phyloP scores from a whole-genome alignment of 106 monocot species.

The Cymbidium sinense region DNA sequence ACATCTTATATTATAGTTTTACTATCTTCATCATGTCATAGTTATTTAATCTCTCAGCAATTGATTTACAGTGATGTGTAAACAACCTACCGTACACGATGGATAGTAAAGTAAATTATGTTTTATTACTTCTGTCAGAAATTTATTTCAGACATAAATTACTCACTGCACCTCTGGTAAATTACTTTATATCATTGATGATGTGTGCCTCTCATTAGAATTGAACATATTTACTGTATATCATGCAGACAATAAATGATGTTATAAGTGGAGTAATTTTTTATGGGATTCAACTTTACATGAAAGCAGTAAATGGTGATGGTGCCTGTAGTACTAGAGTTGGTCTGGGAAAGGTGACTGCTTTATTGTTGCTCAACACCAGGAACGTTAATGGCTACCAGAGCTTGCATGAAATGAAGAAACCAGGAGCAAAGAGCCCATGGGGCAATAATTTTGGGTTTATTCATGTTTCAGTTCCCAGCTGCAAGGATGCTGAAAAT shows the following conservation, averaged over 20 bases:
- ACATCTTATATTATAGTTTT: too few relatives aligned
- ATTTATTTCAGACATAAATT: too few relatives aligned
- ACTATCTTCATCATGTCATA: too few relatives aligned
- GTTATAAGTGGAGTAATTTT: constrained; percentile 60
- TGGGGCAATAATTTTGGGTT: constrained; percentile 86
- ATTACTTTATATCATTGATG: too few relatives aligned
- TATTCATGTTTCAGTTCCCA: constrained; percentile 44
- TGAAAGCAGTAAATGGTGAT: constrained; percentile 11
- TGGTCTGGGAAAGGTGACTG: constrained; percentile 20
- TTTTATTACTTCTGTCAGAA: too few relatives aligned
- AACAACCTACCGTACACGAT: too few relatives aligned
- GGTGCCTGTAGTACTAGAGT: background rate
- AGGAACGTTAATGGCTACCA: constrained; percentile 39
- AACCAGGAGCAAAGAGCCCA: constrained; percentile 19
- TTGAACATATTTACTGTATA: background rate
- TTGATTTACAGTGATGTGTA: too few relatives aligned
- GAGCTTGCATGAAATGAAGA: constrained; percentile 31
- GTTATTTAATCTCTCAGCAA: too few relatives aligned
- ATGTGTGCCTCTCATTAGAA: too few relatives aligned
- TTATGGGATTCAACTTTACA: constrained; percentile 51
- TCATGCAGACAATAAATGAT: constrained; percentile 60
- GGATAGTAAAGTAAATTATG: too few relatives aligned
- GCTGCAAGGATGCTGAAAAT: constrained; percentile 18
- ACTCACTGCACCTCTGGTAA: background rate
- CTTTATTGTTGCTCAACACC: constrained; percentile 62